Base-by-base conservation (phyloP, 2,329 filamentous ascomycete genomes). In the Fusarium subtropicale region DNA sequence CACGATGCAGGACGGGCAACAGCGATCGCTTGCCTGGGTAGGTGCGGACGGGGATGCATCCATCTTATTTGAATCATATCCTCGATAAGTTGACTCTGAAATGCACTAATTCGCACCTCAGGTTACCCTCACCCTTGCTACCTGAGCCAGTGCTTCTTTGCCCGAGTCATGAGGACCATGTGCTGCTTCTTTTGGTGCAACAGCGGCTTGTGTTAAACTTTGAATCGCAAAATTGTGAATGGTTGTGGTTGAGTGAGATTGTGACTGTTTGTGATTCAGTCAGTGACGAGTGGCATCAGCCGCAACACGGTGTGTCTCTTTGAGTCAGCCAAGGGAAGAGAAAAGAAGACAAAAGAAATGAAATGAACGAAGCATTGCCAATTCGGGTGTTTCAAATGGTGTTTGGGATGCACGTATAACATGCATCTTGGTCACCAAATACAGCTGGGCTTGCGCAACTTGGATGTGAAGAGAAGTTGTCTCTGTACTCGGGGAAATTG, bases 151-250 rank as follows among this genome's bases (percentile, higher is more conserved):
- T 41, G 28, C 31, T 20, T 46, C 33, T 34, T 64, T 45, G 46
- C 15, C 63, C 67, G 52, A 71, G 63, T 71, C 67, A 71, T 70
- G 63, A 68, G 63, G 47, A 57, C 31, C 33, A 38, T 50, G 34
- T 47, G 46, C 48, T 44, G 48, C 22, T 24, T 44, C 31, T 18
- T 34, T 50, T 59, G 60, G 67, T 71, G 44, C 67, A 53, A 70
- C 67, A 53, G 22, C 39, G 50, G 55, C 42, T 59, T 59, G 52
- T 46, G 33, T 65, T 53, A 11, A 26, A 20, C 41, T 34, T 38
- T 36, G 55, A 30, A 46, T 22, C 33, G 33, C 36, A 39, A 38
- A 33, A 41, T 34, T 22, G 41, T 63, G 48, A 56, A 60, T 63
- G 31, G 52, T 30, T 55, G 44, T 51, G 45, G 58, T 44, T 48